These are phyloP conservation scores for Daldinia concentrica DNA, from an alignment of 495 filamentous ascomycete genomes.

Conservation along the genomic window DNA sequence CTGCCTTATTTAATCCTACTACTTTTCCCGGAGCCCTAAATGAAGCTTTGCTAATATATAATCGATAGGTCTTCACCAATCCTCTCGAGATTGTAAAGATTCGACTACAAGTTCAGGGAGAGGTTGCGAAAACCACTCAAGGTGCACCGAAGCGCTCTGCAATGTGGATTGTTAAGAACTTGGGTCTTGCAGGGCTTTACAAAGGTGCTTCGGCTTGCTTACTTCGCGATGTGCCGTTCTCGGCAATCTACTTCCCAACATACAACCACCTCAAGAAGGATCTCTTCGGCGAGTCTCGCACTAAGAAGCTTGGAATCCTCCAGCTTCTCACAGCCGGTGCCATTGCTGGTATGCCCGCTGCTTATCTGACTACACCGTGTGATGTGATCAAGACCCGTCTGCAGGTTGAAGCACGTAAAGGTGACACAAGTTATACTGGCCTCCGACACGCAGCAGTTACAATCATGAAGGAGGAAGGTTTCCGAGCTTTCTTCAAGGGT, in stretches of 20 bases:
- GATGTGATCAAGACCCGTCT: conserved; percentile 99
- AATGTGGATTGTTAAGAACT: conserved; percentile 95
- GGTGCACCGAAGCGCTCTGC: conserved; percentile 86
- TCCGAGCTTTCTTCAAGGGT: conserved; percentile 97
- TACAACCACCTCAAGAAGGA: conserved; percentile 95
- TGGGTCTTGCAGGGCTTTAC: conserved; percentile 95
- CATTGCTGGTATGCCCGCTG: conserved; percentile 98
- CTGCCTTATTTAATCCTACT: background rate
- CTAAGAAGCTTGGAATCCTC: conserved; percentile 88
- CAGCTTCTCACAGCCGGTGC: conserved; percentile 95
- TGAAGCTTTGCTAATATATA: conserved; percentile 29
- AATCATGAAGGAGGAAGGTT: conserved; percentile 88
- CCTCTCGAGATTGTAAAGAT: conserved; percentile 99
- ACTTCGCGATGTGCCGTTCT: conserved; percentile 95
- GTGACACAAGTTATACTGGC: conserved; percentile 84
- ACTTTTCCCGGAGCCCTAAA: background rate
- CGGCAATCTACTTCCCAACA: conserved; percentile 97
- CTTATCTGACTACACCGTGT: conserved; percentile 95
- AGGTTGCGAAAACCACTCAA: conserved; percentile 88
- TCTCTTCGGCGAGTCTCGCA: conserved; percentile 88
- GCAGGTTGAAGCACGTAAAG: conserved; percentile 96
- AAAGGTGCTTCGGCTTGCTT: conserved; percentile 97
- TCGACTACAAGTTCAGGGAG: conserved; percentile 95
- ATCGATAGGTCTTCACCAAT: conserved; percentile 85
- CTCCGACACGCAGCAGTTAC: conserved; percentile 87